Percentiles rank a stretch among this genome's conserved stretches.
These are phyloP conservation scores for Stereocaulon alpinum DNA, from an alignment of 495 filamentous ascomycete genomes.

Conservation along the genomic window DNA sequence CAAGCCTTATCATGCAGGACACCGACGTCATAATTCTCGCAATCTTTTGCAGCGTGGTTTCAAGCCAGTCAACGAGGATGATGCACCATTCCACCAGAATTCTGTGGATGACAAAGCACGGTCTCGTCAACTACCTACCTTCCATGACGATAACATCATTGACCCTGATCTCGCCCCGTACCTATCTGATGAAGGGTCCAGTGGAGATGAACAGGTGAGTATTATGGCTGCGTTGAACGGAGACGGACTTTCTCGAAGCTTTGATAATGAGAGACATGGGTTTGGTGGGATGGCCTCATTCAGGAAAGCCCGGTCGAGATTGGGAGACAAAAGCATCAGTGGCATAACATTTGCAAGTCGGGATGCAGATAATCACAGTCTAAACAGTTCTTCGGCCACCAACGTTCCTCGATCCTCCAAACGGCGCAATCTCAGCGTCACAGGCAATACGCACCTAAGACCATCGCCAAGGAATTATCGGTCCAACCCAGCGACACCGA, in stretches of 20 bases:
- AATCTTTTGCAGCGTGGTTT: slow-evolving; percentile 49
- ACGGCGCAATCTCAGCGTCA: slow-evolving; percentile 65
- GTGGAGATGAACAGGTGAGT: slow-evolving; percentile 82
- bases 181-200: slow-evolving; percentile 89
- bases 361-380: slow-evolving; percentile 48
- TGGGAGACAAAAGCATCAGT: slow-evolving; percentile 57
- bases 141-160: slow-evolving; percentile 96
- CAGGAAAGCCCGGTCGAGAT: slow-evolving; percentile 61
- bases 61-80: slow-evolving; percentile 55
- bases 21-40: slow-evolving; percentile 78
- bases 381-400: slow-evolving; percentile 47
- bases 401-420: slow-evolving; percentile 46
- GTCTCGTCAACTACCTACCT: slow-evolving; percentile 68
- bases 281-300: slow-evolving; percentile 49
- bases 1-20: slow-evolving; percentile 60
- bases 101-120: slow-evolving; percentile 50
- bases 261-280: slow-evolving; percentile 44
- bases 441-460: slow-evolving; percentile 57
- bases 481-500: slow-evolving; percentile 23
- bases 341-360: slow-evolving; percentile 52
- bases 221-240: slow-evolving; percentile 65
- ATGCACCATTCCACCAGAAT: slow-evolving; percentile 81
- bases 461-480: slow-evolving; percentile 53
- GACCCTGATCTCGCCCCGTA: slow-evolving; percentile 92
- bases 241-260: slow-evolving; percentile 36